Base-by-base conservation (phyloP, 1,284 basidiomycete species). In the Trichosporon sp. region DNA sequence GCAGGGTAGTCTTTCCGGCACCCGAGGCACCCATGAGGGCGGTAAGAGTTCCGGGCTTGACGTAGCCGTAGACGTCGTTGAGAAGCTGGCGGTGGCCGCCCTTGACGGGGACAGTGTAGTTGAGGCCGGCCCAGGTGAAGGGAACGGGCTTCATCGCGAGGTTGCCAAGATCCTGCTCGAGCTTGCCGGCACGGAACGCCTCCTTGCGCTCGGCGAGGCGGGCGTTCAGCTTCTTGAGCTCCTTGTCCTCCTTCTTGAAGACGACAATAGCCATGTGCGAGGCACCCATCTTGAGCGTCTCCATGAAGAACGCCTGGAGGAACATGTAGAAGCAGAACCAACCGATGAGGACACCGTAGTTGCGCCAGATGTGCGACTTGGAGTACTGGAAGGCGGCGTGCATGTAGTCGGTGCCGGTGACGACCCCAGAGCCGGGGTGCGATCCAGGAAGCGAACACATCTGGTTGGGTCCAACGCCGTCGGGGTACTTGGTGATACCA, bases 241-340 rank as follows among this genome's bases (percentile, higher is more conserved):
- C 91, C 2, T 85, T 84, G 76, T 88, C 86, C 78, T 93, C 91
- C 76, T 89, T 90, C n/a, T 89, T 89, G 78, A 88, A 93, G 35
- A 93, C 87, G 72, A 88, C 86, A 74, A 90, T 82, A 1, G 80
- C 70, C 19, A 80, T 74, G 72, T 78, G 76, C 38, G 76, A 70
- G n/a, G 77, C 78, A 21, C 81, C 82, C 66, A 79, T 77, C 74
- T 80, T 77, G 32, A 84, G 75, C 65, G 73, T 72, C 71, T 84
- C 83, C 74, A 83, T 81, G 75, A 79, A 79, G 70, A 82, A 68
- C 75, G 82, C 79, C 74, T 84, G 84, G 3, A 84, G 72, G 69
- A 78, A 43, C 81, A 91, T 87, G 70, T 65, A 93, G 75, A 88
- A 84, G 68, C 91, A 51, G 78, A 91, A 86, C 85, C 91, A 91